Conservation (phyloP, 192 early-diverging fungal genomes). For the Dispira parvispora region DNA sequence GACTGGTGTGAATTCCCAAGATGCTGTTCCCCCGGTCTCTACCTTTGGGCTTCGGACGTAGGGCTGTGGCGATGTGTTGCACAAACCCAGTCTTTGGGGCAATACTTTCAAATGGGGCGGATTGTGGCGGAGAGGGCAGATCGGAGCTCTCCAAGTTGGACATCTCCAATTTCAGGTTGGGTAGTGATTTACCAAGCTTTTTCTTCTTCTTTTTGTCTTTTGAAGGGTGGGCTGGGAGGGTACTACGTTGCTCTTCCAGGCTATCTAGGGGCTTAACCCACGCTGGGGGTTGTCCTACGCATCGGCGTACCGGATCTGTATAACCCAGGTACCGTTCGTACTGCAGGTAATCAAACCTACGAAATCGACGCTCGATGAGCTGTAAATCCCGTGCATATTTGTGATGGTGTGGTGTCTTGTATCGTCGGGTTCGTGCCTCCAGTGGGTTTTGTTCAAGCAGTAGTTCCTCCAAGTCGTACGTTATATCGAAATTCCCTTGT, state of each 20-base stretch:
- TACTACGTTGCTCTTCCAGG: background rate
- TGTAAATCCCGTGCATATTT: conserved; percentile 37
- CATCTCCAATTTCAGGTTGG: background rate
- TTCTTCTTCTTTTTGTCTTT: background rate
- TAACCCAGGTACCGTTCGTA: conserved; percentile 55
- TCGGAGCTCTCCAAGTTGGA: background rate
- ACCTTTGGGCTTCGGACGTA: too few relatives aligned
- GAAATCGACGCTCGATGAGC: conserved; percentile 52
- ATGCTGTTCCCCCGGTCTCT: too few relatives aligned
- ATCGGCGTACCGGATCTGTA: conserved; percentile 37
- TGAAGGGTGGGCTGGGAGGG: background rate
- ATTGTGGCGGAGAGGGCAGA: background rate
- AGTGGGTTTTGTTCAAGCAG: conserved; percentile 93
- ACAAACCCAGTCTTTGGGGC: background rate
- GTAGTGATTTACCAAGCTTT: background rate
- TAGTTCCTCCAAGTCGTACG: conserved; percentile 90
- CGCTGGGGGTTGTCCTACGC: conserved; percentile 44
- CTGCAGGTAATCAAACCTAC: conserved; percentile 65
- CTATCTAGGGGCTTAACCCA: conserved; percentile 34
- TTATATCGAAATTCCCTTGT: conserved; percentile 76
- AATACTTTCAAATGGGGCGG: background rate
- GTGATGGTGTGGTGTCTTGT: conserved; percentile 22
- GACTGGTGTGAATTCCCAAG: too few relatives aligned
- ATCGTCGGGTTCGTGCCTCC: conserved; percentile 52
- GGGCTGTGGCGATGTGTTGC: too few relatives aligned